A percentile compares a stretch with the other conserved stretches of the same genome.
phyloP scores from a whole-genome alignment of 2,329 filamentous ascomycete species.

The Ascochyta rabiei region DNA sequence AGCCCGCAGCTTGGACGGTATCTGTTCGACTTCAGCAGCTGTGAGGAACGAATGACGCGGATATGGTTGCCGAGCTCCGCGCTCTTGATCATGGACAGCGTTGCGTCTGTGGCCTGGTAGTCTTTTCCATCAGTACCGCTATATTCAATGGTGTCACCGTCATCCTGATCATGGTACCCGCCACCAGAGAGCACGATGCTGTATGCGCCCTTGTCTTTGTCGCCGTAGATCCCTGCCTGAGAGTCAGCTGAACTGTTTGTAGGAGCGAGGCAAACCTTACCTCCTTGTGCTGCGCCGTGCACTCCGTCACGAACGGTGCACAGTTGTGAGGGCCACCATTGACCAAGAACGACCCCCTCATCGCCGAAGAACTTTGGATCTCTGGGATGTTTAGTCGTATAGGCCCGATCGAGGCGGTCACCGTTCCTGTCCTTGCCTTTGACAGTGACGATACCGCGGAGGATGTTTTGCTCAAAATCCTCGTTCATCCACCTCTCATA shows the following conservation, averaged over 20 bases:
- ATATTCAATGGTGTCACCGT: conserved; percentile 58
- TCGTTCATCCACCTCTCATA: conserved; percentile 53
- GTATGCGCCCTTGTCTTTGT: conserved; percentile 54
- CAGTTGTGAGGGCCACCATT: conserved; percentile 63
- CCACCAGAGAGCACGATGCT: conserved; percentile 61
- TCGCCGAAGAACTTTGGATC: conserved; percentile 41
- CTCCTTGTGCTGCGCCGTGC: conserved; percentile 55
- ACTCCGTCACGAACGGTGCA: conserved; percentile 60
- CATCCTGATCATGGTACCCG: conserved; percentile 57
- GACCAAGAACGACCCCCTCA: conserved; percentile 51
- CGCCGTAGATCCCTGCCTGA: conserved; percentile 55
- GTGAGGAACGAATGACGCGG: conserved; percentile 58
- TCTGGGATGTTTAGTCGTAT: conserved; percentile 23
- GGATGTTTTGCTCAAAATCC: conserved; percentile 53
- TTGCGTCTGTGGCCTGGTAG: conserved; percentile 45
- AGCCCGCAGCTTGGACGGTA: conserved; percentile 57
- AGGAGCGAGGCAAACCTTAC: not conserved
- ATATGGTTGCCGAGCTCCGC: conserved; percentile 46
- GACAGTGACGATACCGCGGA: conserved; percentile 51
- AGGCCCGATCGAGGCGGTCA: conserved; percentile 31
- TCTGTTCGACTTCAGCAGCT: conserved; percentile 42
- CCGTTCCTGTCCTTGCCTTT: conserved; percentile 28
- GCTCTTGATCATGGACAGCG: conserved; percentile 52
- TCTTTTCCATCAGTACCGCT: conserved; percentile 56
- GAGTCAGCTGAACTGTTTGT: not conserved